phyloP scores from a whole-genome alignment of 345 rosid genomes.

The Pugionium dolabratum region DNA sequence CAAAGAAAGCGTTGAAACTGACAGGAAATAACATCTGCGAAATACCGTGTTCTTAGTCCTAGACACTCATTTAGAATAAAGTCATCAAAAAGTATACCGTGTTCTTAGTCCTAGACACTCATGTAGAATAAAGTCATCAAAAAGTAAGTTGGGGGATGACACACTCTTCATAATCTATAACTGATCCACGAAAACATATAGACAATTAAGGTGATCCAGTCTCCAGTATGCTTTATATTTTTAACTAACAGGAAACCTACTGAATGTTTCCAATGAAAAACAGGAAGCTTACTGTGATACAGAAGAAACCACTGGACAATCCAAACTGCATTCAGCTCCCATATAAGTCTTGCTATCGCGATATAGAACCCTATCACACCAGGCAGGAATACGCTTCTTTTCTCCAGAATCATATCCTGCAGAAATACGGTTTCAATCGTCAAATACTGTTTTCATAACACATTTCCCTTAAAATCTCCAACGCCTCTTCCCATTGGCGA shows the following conservation, averaged over 20 bases:
- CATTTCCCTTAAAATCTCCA: not conserved
- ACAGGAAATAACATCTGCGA: not conserved
- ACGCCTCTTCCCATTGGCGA: not conserved
- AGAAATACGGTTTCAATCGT: conserved; percentile 11
- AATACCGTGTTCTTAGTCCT: not conserved
- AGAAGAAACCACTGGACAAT: conserved; percentile 66
- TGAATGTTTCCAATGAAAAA: not conserved
- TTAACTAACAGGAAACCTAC: conserved; percentile 5
- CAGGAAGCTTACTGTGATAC: conserved; percentile 53
- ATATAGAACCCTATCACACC: conserved; percentile 82
- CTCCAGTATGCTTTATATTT: conserved; percentile 15
- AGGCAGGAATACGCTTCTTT: conserved; percentile 78
- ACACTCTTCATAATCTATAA: conserved; percentile 4
- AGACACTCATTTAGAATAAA: not conserved
- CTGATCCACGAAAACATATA: conserved; percentile 10
- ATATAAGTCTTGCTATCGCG: conserved; percentile 58
- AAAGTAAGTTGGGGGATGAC: not conserved
- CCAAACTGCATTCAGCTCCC: conserved; percentile 63
- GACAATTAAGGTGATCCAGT: conserved; percentile 1
- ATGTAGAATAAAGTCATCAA: not conserved
- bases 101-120: not conserved
- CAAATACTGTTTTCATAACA: conserved; percentile 1
- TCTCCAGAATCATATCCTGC: conserved; percentile 86
- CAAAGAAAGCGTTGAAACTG: conserved; percentile 2
- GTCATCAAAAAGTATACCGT: not conserved